A percentile compares a stretch with the other conserved stretches of the same genome.
Evolutionary conservation across 2,329 filamentous ascomycete species (phyloP).

Genomic region (Trichoderma sp.): DNA sequence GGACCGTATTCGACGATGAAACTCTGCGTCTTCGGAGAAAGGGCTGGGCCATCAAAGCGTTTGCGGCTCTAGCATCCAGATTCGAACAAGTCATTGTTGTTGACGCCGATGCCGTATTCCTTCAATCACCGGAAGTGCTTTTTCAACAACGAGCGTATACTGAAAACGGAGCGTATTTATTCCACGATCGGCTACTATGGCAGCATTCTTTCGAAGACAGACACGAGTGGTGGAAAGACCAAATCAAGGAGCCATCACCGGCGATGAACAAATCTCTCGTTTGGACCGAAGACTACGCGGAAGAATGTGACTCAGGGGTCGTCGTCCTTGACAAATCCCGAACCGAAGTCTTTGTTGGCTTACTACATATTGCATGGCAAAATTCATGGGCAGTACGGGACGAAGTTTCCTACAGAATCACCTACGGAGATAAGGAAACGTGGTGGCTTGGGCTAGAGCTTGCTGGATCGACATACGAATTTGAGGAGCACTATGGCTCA

Average conservation of each 20-base stretch:
- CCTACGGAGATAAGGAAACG: conserved; percentile 46
- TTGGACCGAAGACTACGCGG: conserved; percentile 41
- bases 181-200: conserved; percentile 43
- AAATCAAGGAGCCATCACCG: conserved; percentile 36
- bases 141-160: conserved; percentile 33
- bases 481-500: conserved; percentile 42
- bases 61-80: conserved; percentile 37
- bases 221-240: conserved; percentile 39
- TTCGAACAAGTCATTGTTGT: conserved; percentile 40
- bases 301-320: conserved; percentile 43
- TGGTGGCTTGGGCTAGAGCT: conserved; percentile 47
- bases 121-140: conserved; percentile 37
- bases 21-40: conserved; percentile 31
- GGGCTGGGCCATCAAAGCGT: conserved; percentile 43
- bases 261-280: conserved; percentile 37
- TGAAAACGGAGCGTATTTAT: conserved; percentile 37
- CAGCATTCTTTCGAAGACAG: conserved; percentile 35
- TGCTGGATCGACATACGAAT: conserved; percentile 37
- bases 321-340: conserved; percentile 43
- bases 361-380: conserved; percentile 46
- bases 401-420: conserved; percentile 40
- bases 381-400: conserved; percentile 41
- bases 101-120: conserved; percentile 41
- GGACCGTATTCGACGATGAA: conserved; percentile 34
- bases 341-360: conserved; percentile 36